Conservation (phyloP, 2,329 filamentous ascomycete genomes). For the Zymoseptoria tritici region DNA sequence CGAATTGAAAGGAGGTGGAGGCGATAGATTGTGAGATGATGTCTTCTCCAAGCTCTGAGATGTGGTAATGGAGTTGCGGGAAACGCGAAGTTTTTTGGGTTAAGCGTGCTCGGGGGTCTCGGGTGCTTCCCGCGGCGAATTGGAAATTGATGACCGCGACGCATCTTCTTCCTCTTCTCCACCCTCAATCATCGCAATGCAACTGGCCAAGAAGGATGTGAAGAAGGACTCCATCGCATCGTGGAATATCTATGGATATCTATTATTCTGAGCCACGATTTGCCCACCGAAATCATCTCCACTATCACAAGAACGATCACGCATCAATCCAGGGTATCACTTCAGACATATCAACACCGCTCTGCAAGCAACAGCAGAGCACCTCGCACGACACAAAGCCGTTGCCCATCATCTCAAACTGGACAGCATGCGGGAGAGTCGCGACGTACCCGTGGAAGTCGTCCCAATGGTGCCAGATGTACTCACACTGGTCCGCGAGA, state of each 20-base stretch:
- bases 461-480: conserved; percentile 4
- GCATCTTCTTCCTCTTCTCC: not conserved
- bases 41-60: not conserved
- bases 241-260: no score
- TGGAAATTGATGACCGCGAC: not conserved
- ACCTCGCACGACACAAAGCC: not conserved
- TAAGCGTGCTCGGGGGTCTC: not conserved
- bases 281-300: no score
- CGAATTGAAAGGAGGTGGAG: not conserved
- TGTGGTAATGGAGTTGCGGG: not conserved
- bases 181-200: not conserved
- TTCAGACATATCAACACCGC: no score
- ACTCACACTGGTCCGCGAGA: conserved; percentile 1
- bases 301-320: no score
- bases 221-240: no score
- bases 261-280: no score
- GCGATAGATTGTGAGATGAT: not conserved
- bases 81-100: not conserved
- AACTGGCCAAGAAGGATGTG: not conserved
- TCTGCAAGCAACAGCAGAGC: no score
- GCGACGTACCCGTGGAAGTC: conserved; percentile 2
- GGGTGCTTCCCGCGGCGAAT: not conserved
- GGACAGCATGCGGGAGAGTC: conserved; percentile 1
- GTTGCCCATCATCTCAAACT: not conserved
- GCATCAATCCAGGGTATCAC: no score